Evolutionary conservation across 352 stramenopile species (phyloP).

Genomic region (Phytophthora pistaciae): DNA sequence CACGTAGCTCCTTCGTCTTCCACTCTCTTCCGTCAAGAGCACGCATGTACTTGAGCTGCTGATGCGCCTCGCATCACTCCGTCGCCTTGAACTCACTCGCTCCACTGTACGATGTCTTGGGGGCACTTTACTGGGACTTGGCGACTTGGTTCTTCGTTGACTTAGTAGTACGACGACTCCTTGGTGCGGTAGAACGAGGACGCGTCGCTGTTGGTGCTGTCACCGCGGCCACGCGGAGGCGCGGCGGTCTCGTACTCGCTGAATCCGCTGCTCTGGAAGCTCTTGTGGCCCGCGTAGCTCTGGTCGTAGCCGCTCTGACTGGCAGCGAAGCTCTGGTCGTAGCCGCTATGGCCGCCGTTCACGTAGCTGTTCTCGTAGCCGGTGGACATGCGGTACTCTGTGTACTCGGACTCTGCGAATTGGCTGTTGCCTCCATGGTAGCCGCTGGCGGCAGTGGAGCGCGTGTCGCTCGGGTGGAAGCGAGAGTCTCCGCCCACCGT

Average conservation of each 20-base stretch:
- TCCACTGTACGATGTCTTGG: constrained; percentile 14
- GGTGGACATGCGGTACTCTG: constrained; percentile 38
- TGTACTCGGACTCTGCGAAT: constrained; percentile 38
- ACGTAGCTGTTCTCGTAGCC: constrained; percentile 30
- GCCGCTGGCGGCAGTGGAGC: constrained; percentile 31
- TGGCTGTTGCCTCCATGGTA: constrained; percentile 22
- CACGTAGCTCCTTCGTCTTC: constrained; percentile 2
- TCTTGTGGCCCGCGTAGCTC: constrained; percentile 22
- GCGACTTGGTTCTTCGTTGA: background rate
- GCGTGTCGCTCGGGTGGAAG: constrained; percentile 24
- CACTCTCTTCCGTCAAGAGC: constrained; percentile 4
- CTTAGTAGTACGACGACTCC: constrained; percentile 47
- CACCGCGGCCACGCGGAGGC: constrained; percentile 11
- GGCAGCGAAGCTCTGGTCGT: constrained; percentile 27
- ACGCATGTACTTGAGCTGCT: background rate
- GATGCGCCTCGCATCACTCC: constrained; percentile 11
- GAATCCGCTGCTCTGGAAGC: constrained; percentile 52
- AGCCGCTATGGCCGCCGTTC: constrained; percentile 15
- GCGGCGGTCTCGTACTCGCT: constrained; percentile 40
- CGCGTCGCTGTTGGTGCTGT: constrained; percentile 32
- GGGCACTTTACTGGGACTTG: constrained; percentile 9
- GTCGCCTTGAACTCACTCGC: constrained; percentile 2
- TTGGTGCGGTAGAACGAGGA: constrained; percentile 43
- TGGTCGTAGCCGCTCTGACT: constrained; percentile 40
- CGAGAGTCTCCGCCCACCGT: constrained; percentile 16